Evolutionary conservation across 805 yeast genomes (phyloP), one percentile per base, ranked within the genome.

Genomic region (Kodamaea lidongshanica): DNA sequence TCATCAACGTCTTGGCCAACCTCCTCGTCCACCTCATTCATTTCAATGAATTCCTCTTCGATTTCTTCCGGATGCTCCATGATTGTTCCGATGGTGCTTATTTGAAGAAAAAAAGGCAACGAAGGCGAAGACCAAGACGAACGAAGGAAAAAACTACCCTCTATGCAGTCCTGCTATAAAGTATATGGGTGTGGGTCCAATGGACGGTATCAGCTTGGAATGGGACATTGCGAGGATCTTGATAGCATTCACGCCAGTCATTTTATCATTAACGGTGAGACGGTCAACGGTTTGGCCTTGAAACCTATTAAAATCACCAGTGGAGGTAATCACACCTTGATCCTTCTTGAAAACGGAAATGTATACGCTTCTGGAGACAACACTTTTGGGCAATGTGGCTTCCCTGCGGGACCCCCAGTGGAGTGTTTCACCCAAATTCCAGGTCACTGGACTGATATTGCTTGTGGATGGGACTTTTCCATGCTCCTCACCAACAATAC

Each of bases 261-360:
- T 18, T 50, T 58, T 31, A 23, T 14, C 4, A 12, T 26, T 6
- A 28, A 19, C 18, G 42, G 35, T 7, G 17, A 19, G 6, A 14
- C 23, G 23, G 27, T 39, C 12, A 43, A 50, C n/a, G n/a, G 15
- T 2, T 16, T 42, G 11, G 29, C 32, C 7, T 11, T 19, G 3
- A 38, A 30, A n/a, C 68, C 77, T 0, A 32, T 46, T 28, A 60
- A 63, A 40, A 61, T 87, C 8, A 69, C 65, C 1, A 76, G 87
- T 43, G 96, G 96, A 4, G 96, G 97, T 0, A 88, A 88, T 44
- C 96, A 89, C 50, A 79, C 94, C 0, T 43, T 84, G 11, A 38
- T 85, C 2, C 49, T 86, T 6, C 50, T 71, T 8, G 59, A 54
- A 1, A 54, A 65, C 27, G 89, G 89, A 1, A 49, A 54, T 0